Conservation (phyloP, 2,329 filamentous ascomycete genomes). For the Fusarium redolens region DNA sequence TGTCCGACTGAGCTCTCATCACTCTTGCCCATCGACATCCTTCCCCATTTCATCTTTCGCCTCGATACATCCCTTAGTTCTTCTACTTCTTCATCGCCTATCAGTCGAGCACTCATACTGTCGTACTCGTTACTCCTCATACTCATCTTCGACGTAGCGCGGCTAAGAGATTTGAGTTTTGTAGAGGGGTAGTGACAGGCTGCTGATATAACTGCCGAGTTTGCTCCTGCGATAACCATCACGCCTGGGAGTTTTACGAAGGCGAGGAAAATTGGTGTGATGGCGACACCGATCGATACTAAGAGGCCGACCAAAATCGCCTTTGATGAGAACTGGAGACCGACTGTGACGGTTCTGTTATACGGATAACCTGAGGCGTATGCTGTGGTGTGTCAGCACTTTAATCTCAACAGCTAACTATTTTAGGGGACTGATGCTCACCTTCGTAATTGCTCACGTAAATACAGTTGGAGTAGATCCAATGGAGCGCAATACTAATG, state of each 20-base stretch:
- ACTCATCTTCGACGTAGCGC: background rate
- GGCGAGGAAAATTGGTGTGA: slow-evolving; percentile 11
- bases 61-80: background rate
- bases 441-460: slow-evolving; percentile 38
- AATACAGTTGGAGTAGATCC: slow-evolving; percentile 38
- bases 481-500: slow-evolving; percentile 30
- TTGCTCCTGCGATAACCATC: slow-evolving; percentile 26
- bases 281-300: slow-evolving; percentile 5
- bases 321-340: slow-evolving; percentile 25
- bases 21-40: slow-evolving; percentile 14
- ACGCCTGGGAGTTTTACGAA: slow-evolving; percentile 18
- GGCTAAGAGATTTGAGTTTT: background rate
- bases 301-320: slow-evolving; percentile 16
- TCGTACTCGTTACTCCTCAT: background rate
- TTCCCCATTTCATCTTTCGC: slow-evolving; percentile 28
- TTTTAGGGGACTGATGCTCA: background rate
- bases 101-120: background rate
- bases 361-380: slow-evolving; percentile 5
- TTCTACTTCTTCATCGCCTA: slow-evolving; percentile 2
- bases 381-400: background rate
- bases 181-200: slow-evolving; percentile 23
- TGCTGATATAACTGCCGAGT: slow-evolving; percentile 34
- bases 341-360: background rate
- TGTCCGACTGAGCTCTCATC: slow-evolving; percentile 19
- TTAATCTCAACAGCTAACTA: background rate